Percentiles rank a stretch among this genome's conserved stretches.
These are phyloP conservation scores for Russula compacta DNA, from an alignment of 768 basidiomycete genomes.

Conservation along the genomic window DNA sequence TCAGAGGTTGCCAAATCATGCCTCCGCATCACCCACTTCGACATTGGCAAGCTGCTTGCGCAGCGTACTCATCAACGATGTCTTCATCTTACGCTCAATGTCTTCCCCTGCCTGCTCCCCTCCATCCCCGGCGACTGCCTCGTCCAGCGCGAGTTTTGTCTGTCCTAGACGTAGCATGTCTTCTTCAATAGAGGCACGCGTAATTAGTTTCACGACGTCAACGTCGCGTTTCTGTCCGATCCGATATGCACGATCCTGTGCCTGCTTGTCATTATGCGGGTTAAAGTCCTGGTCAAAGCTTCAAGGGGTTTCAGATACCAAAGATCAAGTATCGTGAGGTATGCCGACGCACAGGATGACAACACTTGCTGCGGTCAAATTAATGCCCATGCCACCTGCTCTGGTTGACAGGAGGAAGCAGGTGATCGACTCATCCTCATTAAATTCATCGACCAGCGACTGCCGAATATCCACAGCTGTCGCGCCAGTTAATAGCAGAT, in stretches of 20 bases:
- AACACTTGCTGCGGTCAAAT: conserved; percentile 89
- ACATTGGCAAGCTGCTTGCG: conserved; percentile 48
- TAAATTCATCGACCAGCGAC: conserved; percentile 91
- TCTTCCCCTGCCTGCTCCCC: conserved; percentile 48
- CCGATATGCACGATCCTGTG: conserved; percentile 94
- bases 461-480: conserved; percentile 93
- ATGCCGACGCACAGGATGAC: conserved; percentile 73
- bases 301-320: conserved; percentile 7
- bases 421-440: conserved; percentile 71
- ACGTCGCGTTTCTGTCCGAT: conserved; percentile 94
- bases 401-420: conserved; percentile 90
- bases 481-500: conserved; percentile 80
- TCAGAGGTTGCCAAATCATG: background rate
- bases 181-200: conserved; percentile 89
- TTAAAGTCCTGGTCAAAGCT: conserved; percentile 99
- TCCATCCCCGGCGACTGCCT: conserved; percentile 80
- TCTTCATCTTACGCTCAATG: conserved; percentile 68
- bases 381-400: conserved; percentile 95
- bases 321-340: background rate
- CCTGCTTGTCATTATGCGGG: conserved; percentile 94
- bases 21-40: background rate
- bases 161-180: conserved; percentile 86
- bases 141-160: conserved; percentile 87
- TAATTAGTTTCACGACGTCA: conserved; percentile 89
- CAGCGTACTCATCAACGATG: conserved; percentile 74